Evolutionary conservation across 768 basidiomycete species (phyloP), one percentile per base, ranked within the genome.

Genomic region (Rhodotorula taiwanensis): DNA sequence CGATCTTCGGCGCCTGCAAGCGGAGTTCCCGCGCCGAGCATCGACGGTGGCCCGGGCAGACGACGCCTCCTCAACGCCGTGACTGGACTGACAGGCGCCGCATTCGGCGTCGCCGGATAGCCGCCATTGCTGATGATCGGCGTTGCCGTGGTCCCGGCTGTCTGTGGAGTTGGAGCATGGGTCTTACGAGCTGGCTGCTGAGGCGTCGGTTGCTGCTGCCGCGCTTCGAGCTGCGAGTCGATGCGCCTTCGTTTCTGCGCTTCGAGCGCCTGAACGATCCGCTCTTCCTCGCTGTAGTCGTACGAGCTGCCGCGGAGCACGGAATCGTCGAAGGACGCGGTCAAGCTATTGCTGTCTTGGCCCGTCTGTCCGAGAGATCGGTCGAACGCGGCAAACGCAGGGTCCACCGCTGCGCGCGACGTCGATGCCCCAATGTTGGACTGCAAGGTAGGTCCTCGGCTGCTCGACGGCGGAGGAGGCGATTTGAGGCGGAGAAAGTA

Each of bases 251-350:
- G 18, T 11, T 72, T 59, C 27, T 75, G 76, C 63, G 83, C 59
- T 36, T 73, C 69, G 44, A 66, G 31, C 20, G 53, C 31, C 39
- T 54, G 55, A 16, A 74, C 63, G 25, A 69, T 43, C 30, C 80
- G 79, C 71, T 91, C 87, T 72, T 91, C 88, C 9, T 80, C 83
- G 14, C 82, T 81, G 72, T 90, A 91, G 74, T 87, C 87, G 74
- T 89, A 89, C 68, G 85, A 87, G 21, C 64, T 55, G 33, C 60
- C 54, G 7, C 62, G 60, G 11, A 59, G 41, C 1, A 34, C 54
- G 27, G 34, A 33, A 25, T 60, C 58, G 31, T 61, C 47, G 23
- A 50, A 21, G 21, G 61, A 52, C 31, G 27, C 51, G 23, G 48
- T 39, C 15, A 57, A 41, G 55, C 51, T 61, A 52, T 52, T 23